Conservation (phyloP, 1,284 basidiomycete species). For the Acaromyces ingoldii region DNA sequence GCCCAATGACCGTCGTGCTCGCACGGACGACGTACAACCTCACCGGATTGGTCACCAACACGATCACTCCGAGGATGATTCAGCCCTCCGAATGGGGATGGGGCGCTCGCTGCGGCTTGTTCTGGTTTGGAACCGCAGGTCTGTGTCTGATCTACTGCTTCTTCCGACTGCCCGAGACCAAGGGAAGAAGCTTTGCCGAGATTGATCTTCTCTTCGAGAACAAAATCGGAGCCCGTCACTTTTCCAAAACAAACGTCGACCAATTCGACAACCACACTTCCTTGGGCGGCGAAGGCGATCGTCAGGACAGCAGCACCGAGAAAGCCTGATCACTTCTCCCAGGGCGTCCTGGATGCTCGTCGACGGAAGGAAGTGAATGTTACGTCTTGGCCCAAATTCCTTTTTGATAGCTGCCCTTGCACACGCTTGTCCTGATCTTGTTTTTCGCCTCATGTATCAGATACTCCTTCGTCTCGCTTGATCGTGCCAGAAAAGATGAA, state of each 20-base stretch:
- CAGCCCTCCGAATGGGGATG: slow-evolving; percentile 23
- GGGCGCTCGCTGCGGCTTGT: slow-evolving; percentile 21
- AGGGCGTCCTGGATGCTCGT: not conserved
- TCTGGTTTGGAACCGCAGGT: slow-evolving; percentile 22
- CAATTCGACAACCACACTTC: not conserved
- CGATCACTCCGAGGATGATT: slow-evolving; percentile 30
- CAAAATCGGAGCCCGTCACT: slow-evolving; percentile 12
- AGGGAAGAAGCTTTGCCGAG: slow-evolving; percentile 30
- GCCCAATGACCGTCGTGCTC: slow-evolving; percentile 45
- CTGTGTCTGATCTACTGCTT: slow-evolving; percentile 20
- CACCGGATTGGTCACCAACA: slow-evolving; percentile 38
- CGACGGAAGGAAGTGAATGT: not conserved
- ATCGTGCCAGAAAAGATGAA: too few relatives aligned
- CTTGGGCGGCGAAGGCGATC: not conserved
- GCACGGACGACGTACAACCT: slow-evolving; percentile 48
- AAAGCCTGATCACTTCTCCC: not conserved
- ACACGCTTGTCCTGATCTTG: too few relatives aligned
- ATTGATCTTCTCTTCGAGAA: slow-evolving; percentile 35
- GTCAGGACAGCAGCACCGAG: not conserved
- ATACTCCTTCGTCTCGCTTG: too few relatives aligned
- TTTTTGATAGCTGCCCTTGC: not conserved
- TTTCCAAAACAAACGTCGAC: slow-evolving; percentile 1
- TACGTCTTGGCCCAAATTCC: not conserved
- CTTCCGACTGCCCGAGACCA: slow-evolving; percentile 30
- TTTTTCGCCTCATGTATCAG: too few relatives aligned